phyloP scores from a whole-genome alignment of 2,329 filamentous ascomycete species.

The Colletotrichum tropicale region DNA sequence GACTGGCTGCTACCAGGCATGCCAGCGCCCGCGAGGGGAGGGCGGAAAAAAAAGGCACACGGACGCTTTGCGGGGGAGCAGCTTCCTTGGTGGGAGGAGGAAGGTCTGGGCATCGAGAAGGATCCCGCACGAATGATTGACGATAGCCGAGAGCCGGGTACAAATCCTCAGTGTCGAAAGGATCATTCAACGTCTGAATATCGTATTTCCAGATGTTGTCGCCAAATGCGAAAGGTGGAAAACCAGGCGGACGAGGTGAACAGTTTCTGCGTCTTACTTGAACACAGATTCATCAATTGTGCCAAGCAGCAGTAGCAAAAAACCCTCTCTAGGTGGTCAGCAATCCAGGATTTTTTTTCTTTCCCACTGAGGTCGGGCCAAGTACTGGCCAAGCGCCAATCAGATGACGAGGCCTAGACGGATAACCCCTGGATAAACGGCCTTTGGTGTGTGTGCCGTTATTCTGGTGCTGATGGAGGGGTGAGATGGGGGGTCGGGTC shows the following conservation, averaged over 20 bases:
- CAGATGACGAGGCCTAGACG: not conserved
- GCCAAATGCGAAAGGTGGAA: not conserved
- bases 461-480: not conserved
- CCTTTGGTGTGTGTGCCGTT: not conserved
- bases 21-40: not conserved
- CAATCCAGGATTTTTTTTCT: not conserved
- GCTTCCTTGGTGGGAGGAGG: not conserved
- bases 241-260: not conserved
- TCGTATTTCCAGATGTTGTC: not conserved
- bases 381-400: constrained; percentile 15
- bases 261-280: not conserved
- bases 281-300: not conserved
- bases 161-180: not conserved
- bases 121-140: not conserved
- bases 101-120: not conserved
- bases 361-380: not conserved
- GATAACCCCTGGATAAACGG: constrained; percentile 2
- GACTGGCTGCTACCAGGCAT: not conserved
- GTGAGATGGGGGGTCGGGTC: not conserved
- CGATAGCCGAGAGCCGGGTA: not conserved
- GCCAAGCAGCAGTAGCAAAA: not conserved
- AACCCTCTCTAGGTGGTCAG: not conserved
- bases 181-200: not conserved
- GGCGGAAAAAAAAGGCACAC: not conserved
- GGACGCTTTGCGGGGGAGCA: not conserved